Conservation (phyloP, 495 filamentous ascomycete genomes). For the Usnea hakonensis region DNA sequence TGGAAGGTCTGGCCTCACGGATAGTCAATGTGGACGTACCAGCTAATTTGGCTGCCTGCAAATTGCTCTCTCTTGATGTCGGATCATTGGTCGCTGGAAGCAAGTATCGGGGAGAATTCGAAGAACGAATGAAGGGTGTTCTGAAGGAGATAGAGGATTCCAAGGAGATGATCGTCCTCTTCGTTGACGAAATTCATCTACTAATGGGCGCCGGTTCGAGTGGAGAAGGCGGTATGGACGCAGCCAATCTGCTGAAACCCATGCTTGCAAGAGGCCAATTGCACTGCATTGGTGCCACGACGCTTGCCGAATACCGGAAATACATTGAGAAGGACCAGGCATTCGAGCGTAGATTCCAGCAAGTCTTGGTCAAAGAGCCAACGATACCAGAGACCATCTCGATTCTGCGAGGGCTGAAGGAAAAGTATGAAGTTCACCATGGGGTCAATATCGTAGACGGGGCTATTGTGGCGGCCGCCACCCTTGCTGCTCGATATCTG, state of each 20-base stretch:
- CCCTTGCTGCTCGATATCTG: constrained; percentile 81
- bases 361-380: constrained; percentile 92
- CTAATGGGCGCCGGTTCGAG: constrained; percentile 93
- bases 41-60: constrained; percentile 90
- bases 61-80: constrained; percentile 87
- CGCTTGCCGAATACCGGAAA: constrained; percentile 90
- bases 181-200: constrained; percentile 97
- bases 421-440: constrained; percentile 96
- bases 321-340: constrained; percentile 98
- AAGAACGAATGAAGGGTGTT: constrained; percentile 98
- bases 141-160: constrained; percentile 93
- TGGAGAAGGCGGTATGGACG: constrained; percentile 97
- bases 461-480: constrained; percentile 86
- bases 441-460: constrained; percentile 91
- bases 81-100: constrained; percentile 91
- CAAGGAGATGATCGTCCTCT: constrained; percentile 94
- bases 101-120: constrained; percentile 97
- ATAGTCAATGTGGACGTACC: constrained; percentile 96
- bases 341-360: constrained; percentile 97
- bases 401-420: constrained; percentile 92
- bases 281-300: constrained; percentile 96
- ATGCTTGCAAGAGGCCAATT: constrained; percentile 94
- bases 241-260: constrained; percentile 92
- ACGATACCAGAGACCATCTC: constrained; percentile 83
- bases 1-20: constrained; percentile 89